These are phyloP conservation scores for Globisporangium irregulare DNA, from an alignment of 352 stramenopile genomes.

Conservation along the genomic window DNA sequence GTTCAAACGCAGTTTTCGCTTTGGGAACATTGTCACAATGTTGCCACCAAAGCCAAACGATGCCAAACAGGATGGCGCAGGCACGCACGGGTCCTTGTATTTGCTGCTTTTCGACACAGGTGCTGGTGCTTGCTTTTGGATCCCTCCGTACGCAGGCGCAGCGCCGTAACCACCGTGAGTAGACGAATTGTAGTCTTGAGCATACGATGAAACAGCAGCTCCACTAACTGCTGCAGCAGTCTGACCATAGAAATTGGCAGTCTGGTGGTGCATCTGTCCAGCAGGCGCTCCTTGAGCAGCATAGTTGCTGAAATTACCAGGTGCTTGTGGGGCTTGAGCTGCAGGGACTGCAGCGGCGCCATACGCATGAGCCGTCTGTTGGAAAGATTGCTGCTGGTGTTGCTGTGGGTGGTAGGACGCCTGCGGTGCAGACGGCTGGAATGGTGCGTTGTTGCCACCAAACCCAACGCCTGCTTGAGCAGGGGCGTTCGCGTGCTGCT, in stretches of 20 bases:
- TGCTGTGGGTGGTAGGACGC: background rate
- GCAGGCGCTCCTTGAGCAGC: background rate
- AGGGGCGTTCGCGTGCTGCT: slow-evolving; percentile 16
- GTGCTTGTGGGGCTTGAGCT: background rate
- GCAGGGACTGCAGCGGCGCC: background rate
- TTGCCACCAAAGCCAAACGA: slow-evolving; percentile 88
- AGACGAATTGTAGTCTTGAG: slow-evolving; percentile 1
- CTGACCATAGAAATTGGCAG: background rate
- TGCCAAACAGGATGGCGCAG: slow-evolving; percentile 66
- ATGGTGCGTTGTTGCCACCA: slow-evolving; percentile 1
- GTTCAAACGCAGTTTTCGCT: slow-evolving; percentile 79
- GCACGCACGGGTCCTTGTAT: slow-evolving; percentile 81
- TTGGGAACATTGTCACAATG: slow-evolving; percentile 88
- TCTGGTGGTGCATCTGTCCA: background rate
- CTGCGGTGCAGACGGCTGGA: slow-evolving; percentile 1
- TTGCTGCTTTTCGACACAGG: slow-evolving; percentile 53
- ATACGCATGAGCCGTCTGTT: slow-evolving; percentile 9
- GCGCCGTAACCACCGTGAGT: slow-evolving; percentile 16
- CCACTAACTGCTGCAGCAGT: background rate
- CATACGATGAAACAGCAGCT: background rate
- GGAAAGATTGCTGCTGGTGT: slow-evolving; percentile 14
- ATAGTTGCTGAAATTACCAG: slow-evolving; percentile 2
- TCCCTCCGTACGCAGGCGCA: slow-evolving; percentile 1
- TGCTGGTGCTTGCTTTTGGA: slow-evolving; percentile 9
- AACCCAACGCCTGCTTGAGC: background rate